These are phyloP conservation scores for Imleria badia DNA, from an alignment of 768 basidiomycete genomes.

Conservation along the genomic window DNA sequence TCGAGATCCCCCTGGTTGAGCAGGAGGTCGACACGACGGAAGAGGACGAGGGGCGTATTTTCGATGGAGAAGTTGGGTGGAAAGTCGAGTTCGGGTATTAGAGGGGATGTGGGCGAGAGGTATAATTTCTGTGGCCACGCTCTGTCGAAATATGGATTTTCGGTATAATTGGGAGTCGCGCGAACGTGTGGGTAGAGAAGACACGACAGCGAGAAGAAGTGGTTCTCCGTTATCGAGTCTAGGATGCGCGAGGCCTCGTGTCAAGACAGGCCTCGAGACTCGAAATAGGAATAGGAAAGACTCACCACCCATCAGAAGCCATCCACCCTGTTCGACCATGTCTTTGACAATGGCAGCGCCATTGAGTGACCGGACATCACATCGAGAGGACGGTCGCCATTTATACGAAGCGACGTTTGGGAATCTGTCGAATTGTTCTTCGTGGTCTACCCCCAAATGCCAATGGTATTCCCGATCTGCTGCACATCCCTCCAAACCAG, in stretches of 20 bases:
- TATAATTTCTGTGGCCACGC: slow-evolving; percentile 66
- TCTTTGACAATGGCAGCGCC: slow-evolving; percentile 48
- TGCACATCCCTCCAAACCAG: slow-evolving; percentile 63
- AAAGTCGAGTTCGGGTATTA: slow-evolving; percentile 36
- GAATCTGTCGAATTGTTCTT: slow-evolving; percentile 50
- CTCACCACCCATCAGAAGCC: slow-evolving; percentile 65
- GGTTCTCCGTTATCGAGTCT: slow-evolving; percentile 72
- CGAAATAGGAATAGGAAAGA: slow-evolving; percentile 1
- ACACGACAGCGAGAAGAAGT: slow-evolving; percentile 74
- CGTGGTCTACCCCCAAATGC: slow-evolving; percentile 58
- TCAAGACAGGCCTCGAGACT: slow-evolving; percentile 4
- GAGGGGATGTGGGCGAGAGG: slow-evolving; percentile 51
- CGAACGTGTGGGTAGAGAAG: slow-evolving; percentile 63
- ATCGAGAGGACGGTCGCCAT: slow-evolving; percentile 51
- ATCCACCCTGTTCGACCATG: slow-evolving; percentile 67
- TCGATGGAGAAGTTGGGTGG: slow-evolving; percentile 55
- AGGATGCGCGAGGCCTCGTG: not conserved
- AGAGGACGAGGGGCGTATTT: slow-evolving; percentile 60
- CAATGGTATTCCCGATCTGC: slow-evolving; percentile 60
- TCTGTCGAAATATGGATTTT: slow-evolving; percentile 55
- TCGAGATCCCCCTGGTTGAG: slow-evolving; percentile 48
- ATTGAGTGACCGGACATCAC: slow-evolving; percentile 43
- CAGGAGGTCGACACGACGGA: slow-evolving; percentile 64
- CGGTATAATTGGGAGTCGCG: slow-evolving; percentile 61
- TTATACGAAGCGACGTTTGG: slow-evolving; percentile 50